phyloP scores from a whole-genome alignment of 2,329 filamentous ascomycete genomes.

The Zymoseptoria pseudotritici region DNA sequence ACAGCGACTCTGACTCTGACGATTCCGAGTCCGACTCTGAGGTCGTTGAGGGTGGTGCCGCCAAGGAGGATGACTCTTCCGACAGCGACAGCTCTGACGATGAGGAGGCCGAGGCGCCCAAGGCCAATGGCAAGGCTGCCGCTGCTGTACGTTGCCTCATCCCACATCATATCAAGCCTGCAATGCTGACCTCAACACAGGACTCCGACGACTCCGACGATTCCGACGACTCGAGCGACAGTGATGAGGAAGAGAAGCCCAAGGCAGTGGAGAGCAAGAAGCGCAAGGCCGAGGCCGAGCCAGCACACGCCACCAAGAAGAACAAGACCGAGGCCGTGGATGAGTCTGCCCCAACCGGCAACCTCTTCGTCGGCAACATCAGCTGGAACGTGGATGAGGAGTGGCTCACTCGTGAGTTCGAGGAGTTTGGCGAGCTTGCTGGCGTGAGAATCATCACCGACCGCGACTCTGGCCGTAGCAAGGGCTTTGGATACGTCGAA shows the following conservation, averaged over 20 bases:
- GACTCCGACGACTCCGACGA: constrained; percentile 29
- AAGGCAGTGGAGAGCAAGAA: constrained; percentile 49
- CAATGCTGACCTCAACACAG: constrained; percentile 1
- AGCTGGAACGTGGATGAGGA: constrained; percentile 88
- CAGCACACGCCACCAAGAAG: constrained; percentile 56
- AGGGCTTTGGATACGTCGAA: constrained; percentile 89
- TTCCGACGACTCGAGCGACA: constrained; percentile 33
- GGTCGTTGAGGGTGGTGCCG: constrained; percentile 23
- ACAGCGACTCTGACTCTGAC: constrained; percentile 18
- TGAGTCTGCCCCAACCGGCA: constrained; percentile 45
- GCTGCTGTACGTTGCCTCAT: constrained; percentile 15
- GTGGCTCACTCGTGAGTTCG: constrained; percentile 71
- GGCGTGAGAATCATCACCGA: constrained; percentile 77
- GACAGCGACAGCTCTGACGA: constrained; percentile 25
- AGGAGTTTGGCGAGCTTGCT: constrained; percentile 64
- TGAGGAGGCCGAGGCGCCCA: constrained; percentile 17
- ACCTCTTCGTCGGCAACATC: constrained; percentile 83
- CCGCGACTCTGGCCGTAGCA: constrained; percentile 71
- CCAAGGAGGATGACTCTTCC: constrained; percentile 2
- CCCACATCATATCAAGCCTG: too few relatives aligned
- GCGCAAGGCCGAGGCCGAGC: constrained; percentile 55
- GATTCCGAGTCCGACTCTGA: constrained; percentile 25
- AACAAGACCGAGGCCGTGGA: constrained; percentile 50
- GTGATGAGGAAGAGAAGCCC: constrained; percentile 27
- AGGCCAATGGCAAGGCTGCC: constrained; percentile 29